Conservation (phyloP, 2,329 filamentous ascomycete species). For the Fusarium subglutinans region DNA sequence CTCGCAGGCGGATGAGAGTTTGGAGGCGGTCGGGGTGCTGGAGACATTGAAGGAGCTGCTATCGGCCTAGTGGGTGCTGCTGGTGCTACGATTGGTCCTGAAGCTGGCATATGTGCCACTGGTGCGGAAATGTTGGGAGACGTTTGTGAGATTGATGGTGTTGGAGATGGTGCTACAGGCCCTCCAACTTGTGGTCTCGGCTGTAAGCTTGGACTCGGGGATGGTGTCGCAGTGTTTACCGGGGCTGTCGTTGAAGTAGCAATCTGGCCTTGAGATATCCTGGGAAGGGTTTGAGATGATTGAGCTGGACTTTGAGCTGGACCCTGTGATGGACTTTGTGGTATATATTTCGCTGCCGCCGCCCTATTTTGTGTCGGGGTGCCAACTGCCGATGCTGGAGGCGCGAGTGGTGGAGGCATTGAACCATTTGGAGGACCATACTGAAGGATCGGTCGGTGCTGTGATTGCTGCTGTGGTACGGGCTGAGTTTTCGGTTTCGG, state of each 20-base stretch:
- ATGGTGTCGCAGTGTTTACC: conserved; percentile 21
- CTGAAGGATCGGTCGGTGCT: conserved; percentile 66
- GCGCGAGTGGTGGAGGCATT: conserved; percentile 64
- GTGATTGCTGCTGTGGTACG: conserved; percentile 43
- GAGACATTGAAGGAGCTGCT: conserved; percentile 37
- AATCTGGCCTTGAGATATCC: conserved; percentile 18
- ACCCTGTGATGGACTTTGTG: conserved; percentile 34
- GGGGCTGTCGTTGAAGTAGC: conserved; percentile 19
- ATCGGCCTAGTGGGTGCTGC: conserved; percentile 38
- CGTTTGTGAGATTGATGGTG: conserved; percentile 34
- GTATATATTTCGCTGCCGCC: conserved; percentile 25
- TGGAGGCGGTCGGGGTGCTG: conserved; percentile 35
- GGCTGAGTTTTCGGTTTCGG: conserved; percentile 59
- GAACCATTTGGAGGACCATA: conserved; percentile 71
- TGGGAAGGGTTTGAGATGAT: conserved; percentile 26
- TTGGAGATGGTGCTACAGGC: conserved; percentile 32
- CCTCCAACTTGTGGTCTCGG: conserved; percentile 24
- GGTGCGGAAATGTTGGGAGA: conserved; percentile 34
- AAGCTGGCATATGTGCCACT: conserved; percentile 28
- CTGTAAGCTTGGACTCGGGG: conserved; percentile 33
- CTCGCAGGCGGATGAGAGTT: conserved; percentile 28
- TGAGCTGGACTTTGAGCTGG: conserved; percentile 29
- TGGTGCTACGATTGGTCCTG: conserved; percentile 38
- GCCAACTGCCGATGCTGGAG: conserved; percentile 41
- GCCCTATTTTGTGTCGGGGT: conserved; percentile 33